Percentiles rank a stretch among this genome's conserved stretches.
phyloP scores from a whole-genome alignment of 2,329 filamentous ascomycete genomes.

The Colletotrichum orchidophilum region DNA sequence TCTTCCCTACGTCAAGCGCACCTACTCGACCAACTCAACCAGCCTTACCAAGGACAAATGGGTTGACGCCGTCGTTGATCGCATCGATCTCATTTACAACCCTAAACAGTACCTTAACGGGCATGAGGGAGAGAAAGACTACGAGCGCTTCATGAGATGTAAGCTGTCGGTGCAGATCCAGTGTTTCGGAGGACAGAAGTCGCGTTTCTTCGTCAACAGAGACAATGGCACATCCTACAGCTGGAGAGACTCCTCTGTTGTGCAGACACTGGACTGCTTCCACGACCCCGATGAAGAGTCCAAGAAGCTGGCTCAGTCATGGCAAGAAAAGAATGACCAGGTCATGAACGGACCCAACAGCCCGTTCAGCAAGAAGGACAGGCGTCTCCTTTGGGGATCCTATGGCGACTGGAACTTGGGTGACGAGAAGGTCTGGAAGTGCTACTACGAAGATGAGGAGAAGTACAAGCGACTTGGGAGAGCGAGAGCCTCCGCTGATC shows the following conservation, averaged over 20 bases:
- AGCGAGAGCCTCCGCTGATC: constrained; percentile 44
- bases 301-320: constrained; percentile 48
- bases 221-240: constrained; percentile 57
- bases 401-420: constrained; percentile 48
- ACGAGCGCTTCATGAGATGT: constrained; percentile 37
- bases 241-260: constrained; percentile 55
- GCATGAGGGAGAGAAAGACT: constrained; percentile 40
- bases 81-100: constrained; percentile 49
- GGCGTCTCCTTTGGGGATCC: constrained; percentile 50
- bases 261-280: constrained; percentile 54
- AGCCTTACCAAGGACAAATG: constrained; percentile 50
- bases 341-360: constrained; percentile 38
- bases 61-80: constrained; percentile 47
- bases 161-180: constrained; percentile 57
- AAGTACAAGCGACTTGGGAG: constrained; percentile 46
- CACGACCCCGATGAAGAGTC: constrained; percentile 42
- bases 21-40: constrained; percentile 53
- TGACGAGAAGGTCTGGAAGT: constrained; percentile 41
- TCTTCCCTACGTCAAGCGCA: constrained; percentile 58
- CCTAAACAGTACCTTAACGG: constrained; percentile 35
- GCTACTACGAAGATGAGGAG: constrained; percentile 46
- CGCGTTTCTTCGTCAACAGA: constrained; percentile 50
- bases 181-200: constrained; percentile 54
- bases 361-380: constrained; percentile 47
- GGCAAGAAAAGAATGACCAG: constrained; percentile 53